Evolutionary conservation across 2,329 filamentous ascomycete species (phyloP), one percentile per base, ranked within the genome.

Genomic region (Pleomassaria siparia): DNA sequence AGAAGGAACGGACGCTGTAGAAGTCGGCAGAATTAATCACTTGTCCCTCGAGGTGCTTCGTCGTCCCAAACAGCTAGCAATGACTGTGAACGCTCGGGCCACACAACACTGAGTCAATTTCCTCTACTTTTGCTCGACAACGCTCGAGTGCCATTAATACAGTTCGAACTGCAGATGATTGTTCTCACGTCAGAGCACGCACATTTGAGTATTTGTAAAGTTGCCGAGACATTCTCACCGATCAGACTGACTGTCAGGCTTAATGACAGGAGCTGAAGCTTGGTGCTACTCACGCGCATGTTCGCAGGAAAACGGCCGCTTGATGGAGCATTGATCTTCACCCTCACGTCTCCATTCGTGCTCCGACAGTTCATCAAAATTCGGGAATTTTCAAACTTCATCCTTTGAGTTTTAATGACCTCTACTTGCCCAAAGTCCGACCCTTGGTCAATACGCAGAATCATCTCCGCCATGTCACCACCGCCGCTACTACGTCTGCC

Each of bases 1-100:
- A 77, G 64, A 77, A 78, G 62, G 83, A 82, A 69, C 80, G 78
- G 58, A 59, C 54, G 4, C 25, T 58, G 18, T 63, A 47, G 47
- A 20, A 10, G 30, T 16, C 20, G 26, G 13, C 26, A 11, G 13
- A 18, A 40, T 13, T 9, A 28, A 18, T 4, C 16, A 2, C n/a
- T 7, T 35, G n/a, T 35, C 32, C 16, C 20, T 18, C 20, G 4
- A 7, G 12, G 15, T 18, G 10, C 24, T 15, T 15, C 18, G 24
- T 22, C 12, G 13, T n/a, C 32, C 20, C 15, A n/a, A 35, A 18
- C 32, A 20, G 24, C 32, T n/a, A 10, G 35, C 11, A 24, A 10
- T 21, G 11, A 22, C 6, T 16, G 9, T 4, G 4, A 24, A 37
- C 13, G 20, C 11, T 13, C 6, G 20, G n/a, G 9, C 15, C 20